Percentiles rank a stretch among this genome's conserved stretches.
Conservation (phyloP, 1,284 basidiomycete genomes). For the Ustilago loliicola region DNA sequence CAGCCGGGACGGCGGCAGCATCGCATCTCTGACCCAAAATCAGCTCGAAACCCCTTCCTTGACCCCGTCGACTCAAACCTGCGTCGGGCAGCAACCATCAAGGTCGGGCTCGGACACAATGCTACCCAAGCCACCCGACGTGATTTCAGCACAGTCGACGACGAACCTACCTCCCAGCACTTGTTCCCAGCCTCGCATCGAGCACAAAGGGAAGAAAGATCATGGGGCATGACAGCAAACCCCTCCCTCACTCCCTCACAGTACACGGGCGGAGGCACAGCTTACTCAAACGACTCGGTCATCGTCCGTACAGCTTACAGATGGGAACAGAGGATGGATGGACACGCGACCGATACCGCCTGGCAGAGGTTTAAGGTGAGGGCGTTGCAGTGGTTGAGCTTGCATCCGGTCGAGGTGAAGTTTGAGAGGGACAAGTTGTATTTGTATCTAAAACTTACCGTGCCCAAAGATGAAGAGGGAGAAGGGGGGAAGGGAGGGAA, state of each 20-base stretch:
- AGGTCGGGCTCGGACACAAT: conserved; percentile 74
- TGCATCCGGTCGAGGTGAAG: conserved; percentile 48
- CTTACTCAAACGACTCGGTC: conserved; percentile 76
- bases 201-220: conserved; percentile 71
- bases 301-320: conserved; percentile 49
- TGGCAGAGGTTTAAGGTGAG: conserved; percentile 39
- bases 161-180: conserved; percentile 54
- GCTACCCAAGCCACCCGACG: conserved; percentile 76
- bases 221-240: conserved; percentile 73
- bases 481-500: background rate
- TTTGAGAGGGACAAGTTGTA: conserved; percentile 46
- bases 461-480: too few relatives aligned
- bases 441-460: conserved; percentile 49
- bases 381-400: conserved; percentile 45
- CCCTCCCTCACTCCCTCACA: conserved; percentile 59
- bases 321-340: conserved; percentile 54
- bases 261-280: conserved; percentile 79
- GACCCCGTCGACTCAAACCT: conserved; percentile 42
- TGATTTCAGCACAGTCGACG: conserved; percentile 77
- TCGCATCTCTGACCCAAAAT: background rate
- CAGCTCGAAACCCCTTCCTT: conserved; percentile 20
- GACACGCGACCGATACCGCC: conserved; percentile 26
- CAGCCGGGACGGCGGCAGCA: background rate
- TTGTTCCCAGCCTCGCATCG: background rate
- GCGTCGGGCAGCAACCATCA: conserved; percentile 43